These are phyloP conservation scores for Jimgerdemannia lactiflua DNA, from an alignment of 192 early-diverging fungal species.

Conservation along the genomic window DNA sequence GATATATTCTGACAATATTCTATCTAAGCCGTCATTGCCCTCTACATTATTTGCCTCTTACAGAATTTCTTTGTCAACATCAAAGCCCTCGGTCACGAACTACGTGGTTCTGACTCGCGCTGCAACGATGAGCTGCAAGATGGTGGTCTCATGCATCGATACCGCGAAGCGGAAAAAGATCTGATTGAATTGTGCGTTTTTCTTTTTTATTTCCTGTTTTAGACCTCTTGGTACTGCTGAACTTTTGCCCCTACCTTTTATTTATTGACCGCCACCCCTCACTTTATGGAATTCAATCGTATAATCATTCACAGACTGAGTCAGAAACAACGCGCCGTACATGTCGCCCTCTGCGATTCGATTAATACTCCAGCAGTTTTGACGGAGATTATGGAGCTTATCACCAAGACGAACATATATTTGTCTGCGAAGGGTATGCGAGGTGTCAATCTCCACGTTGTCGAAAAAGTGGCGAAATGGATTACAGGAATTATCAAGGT, in stretches of 20 bases:
- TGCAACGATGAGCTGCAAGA: slow-evolving; percentile 21
- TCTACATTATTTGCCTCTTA: not conserved
- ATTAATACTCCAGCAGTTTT: slow-evolving; percentile 89
- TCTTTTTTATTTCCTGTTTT: not conserved
- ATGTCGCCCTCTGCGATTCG: slow-evolving; percentile 85
- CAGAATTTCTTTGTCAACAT: slow-evolving; percentile 89
- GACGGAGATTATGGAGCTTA: slow-evolving; percentile 73
- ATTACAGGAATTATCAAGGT: slow-evolving; percentile 74
- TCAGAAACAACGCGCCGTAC: slow-evolving; percentile 69
- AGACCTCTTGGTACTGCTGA: too few relatives aligned
- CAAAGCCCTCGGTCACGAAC: slow-evolving; percentile 73
- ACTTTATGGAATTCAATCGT: not conserved
- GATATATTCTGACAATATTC: too few relatives aligned
- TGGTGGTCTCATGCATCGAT: slow-evolving; percentile 60
- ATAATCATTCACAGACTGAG: slow-evolving; percentile 39
- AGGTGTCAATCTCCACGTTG: slow-evolving; percentile 60
- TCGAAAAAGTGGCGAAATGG: slow-evolving; percentile 79
- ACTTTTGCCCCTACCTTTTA: too few relatives aligned
- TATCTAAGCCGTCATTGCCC: too few relatives aligned
- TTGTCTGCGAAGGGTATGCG: slow-evolving; percentile 55
- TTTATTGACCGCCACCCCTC: too few relatives aligned
- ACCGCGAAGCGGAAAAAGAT: slow-evolving; percentile 64
- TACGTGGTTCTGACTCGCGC: slow-evolving; percentile 54
- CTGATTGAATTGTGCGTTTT: slow-evolving; percentile 56
- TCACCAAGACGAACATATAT: slow-evolving; percentile 81